Base-by-base conservation (phyloP, 495 filamentous ascomycete species). In the Podospora comata region DNA sequence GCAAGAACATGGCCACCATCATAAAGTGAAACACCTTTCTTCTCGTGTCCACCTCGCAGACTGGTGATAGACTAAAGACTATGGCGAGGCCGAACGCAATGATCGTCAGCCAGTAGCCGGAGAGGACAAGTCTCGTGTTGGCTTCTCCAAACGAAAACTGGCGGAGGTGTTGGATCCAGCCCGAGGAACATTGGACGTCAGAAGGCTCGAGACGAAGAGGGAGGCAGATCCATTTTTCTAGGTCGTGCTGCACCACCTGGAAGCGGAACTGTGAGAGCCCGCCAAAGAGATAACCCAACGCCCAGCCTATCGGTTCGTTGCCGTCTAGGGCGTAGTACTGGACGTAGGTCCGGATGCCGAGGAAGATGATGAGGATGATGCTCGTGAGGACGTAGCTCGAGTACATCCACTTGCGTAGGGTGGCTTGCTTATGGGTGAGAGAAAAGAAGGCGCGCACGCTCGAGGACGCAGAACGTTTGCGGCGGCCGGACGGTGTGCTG, bases 21-120 rank as follows among this genome's bases (percentile, higher is more conserved):
- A 93, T 97, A 69, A 94, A 95, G 77, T 99, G 95, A 78, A 99
- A 99, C 11, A 99, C 91, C 78, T 99, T 99, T 53, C 95, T 88
- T n/a, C 95, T 86, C 3, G 95, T 99, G 78, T 99, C 96, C 48
- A 98, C 93, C 79, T 97, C 92, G 71, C 80, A 85, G 64, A 90
- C 75, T 16, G 87, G 78, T 53, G 89, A 90, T 28, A 97, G 83
- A 44, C 85, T 85, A 67, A 91, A 85, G 4, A 97, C 92, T 3
- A 91, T 78, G 2, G 85, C 79, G 55, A 99, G 82, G 2, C 94
- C 96, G 7, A 88, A 71, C 26, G 83, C 73, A 39, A 99, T 81
- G 39, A 95, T 85, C 56, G 76, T 34, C 9, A 88, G 27, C 80
- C 89, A 97, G 83, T 97, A 94, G 11, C 74, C 86, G 65, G 84